Percentiles rank a stretch among this genome's conserved stretches.
These are phyloP conservation scores for Strobilomyces echinocephalus DNA, from an alignment of 768 basidiomycete species.

Conservation along the genomic window DNA sequence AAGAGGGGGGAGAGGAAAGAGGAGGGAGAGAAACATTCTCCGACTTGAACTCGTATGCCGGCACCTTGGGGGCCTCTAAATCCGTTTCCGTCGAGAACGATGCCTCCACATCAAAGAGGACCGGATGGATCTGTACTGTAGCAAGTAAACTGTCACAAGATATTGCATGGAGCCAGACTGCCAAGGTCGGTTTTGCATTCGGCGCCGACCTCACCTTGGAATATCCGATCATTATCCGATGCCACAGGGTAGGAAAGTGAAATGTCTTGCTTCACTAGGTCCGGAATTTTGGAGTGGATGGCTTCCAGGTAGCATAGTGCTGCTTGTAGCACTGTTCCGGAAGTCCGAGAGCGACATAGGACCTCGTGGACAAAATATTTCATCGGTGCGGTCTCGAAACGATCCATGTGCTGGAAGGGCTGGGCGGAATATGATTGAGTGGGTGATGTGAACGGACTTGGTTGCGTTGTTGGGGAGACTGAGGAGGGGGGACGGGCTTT, in stretches of 20 bases:
- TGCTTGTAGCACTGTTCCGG: conserved; percentile 78
- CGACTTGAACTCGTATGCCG: conserved; percentile 9
- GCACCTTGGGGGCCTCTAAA: conserved; percentile 9
- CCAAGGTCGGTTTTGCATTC: conserved; percentile 36
- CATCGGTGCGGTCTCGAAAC: conserved; percentile 49
- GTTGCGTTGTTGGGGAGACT: conserved; percentile 45
- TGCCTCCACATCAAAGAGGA: conserved; percentile 13
- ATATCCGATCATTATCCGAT: conserved; percentile 40
- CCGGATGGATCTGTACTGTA: conserved; percentile 41
- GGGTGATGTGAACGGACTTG: conserved; percentile 23
- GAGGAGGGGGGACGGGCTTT: conserved; percentile 41
- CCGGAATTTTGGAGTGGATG: conserved; percentile 65
- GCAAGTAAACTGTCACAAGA: conserved; percentile 31
- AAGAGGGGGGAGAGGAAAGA: conserved; percentile 60
- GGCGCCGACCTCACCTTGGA: conserved; percentile 40
- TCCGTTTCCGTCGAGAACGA: conserved; percentile 16
- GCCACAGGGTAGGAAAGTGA: conserved; percentile 38
- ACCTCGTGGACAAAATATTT: conserved; percentile 85
- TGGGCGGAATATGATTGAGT: conserved; percentile 8
- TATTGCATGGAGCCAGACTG: conserved; percentile 4
- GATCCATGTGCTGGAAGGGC: conserved; percentile 10
- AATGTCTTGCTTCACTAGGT: conserved; percentile 47
- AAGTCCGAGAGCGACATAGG: conserved; percentile 78
- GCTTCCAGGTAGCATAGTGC: conserved; percentile 87
- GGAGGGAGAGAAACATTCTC: conserved; percentile 25